Base-by-base conservation (phyloP, 768 basidiomycete species). In the Leccinum rimulosum region DNA sequence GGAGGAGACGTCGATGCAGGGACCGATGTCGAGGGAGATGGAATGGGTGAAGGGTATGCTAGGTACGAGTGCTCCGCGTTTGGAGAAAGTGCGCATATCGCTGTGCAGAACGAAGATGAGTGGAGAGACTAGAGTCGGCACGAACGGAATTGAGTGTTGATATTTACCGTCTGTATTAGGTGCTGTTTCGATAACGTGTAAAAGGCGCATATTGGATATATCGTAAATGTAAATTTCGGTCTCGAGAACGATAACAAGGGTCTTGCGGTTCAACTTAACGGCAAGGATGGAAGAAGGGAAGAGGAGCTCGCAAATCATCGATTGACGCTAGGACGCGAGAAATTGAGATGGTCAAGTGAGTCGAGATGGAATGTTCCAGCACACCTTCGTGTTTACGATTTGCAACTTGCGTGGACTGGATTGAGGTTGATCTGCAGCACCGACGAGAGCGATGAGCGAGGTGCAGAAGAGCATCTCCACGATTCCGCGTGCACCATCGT, bases 381-480 rank as follows among this genome's bases (percentile, higher is more conserved):
- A 47, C 54, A 93, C 95, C 83, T 99, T 99, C 14, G 97, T 99
- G 72, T 99, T 99, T 52, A 98, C 94, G 51, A 99, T 99, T 77
- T 97, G 95, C 54, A 99, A 77, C 69, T 96, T 93, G 22, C 97
- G 81, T 9, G 95, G 95, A 74, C 91, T 93, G 36, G 91, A 90
- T 55, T 87, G 83, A 1, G 94, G 91, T 50, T 93, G 89, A 76
- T 97, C 95, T 14, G 94, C 94, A 3, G 94, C 93, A 8, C 97
- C 97, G 22, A 98, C 97, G 33, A 99, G 82, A 1, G 97, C 97
- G 50, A 99, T 93, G 61, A 99, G 84, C 22, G 95, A 97, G 6
- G 97, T 99, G 77, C 95, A 98, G 79, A 99, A 99, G 59, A 99
- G 81, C 97, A 99, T 99, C 75, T 99, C 97, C 15, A 98, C 96